Base-by-base conservation (phyloP, 768 basidiomycete species). In the Phanerodontia chrysosporium region DNA sequence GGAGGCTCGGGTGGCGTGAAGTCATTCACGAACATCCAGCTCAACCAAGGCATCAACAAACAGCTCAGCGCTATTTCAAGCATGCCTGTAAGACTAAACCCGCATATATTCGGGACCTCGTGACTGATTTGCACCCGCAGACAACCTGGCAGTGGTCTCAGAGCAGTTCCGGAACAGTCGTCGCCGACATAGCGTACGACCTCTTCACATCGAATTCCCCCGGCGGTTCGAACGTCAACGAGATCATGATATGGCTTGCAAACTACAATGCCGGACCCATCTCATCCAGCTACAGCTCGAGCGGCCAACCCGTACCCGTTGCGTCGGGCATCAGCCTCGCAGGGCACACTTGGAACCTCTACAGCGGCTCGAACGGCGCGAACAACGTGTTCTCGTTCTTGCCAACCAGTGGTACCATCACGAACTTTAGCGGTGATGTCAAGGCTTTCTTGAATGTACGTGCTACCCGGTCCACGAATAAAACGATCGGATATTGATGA, bases 241-340 rank as follows among this genome's bases (percentile, higher is more conserved):
- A 80, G 60, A 76, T 86, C 63, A 88, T 88, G 86, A 70, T 88
- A 59, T 87, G 86, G 86, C 77, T 86, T 14, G 84, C 76, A 0
- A 83, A 80, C 64, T 76, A 69, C 73, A 80, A 81, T 62, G 79
- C 84, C 3, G 78, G 78, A 2, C 86, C 86, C 1, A 85, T 87
- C 60, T 83, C 83, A 14, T 69, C 73, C 21, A 21, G 62, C 0
- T 87, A 84, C 66, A 70, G 71, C 65, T 69, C 76, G 0, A 54
- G 72, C 18, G 85, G 85, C 3, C 67, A 75, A 3, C 75, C 85
- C 1, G 65, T 74, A 27, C 76, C 85, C 36, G 72, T 79, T 21
- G 79, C 72, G 12, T 76, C 71, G 59, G 73, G 73, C 60, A 61
- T 87, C 46, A 64, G 64, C 25, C 61, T 87, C 52, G 80, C 72